Evolutionary conservation across 805 yeast species (phyloP), one percentile per base, ranked within the genome.

Genomic region (Yamadazyma paraphyllophila): DNA sequence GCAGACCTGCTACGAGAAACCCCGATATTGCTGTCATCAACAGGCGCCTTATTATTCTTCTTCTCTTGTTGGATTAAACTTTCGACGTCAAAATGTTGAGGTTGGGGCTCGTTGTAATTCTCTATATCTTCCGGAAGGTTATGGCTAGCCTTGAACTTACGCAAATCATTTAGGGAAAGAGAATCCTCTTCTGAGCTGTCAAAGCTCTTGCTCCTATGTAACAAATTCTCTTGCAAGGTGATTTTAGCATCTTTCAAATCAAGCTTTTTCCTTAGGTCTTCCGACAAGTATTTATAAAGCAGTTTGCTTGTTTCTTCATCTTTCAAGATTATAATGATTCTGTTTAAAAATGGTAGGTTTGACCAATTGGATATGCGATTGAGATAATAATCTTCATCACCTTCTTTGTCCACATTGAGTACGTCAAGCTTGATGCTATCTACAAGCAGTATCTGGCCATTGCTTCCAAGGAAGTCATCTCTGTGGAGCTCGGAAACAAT

Each of bases 311-410:
- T 56, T 1, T 36, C 42, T 29, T 61, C 70, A 20, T 58, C 57
- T 41, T 61, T 59, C 51, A 71, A 59, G n/a, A 71, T 67, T 39
- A 69, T 61, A 20, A 71, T 62, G n/a, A 67, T 58, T 27, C 76
- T 50, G 44, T 53, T 58, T 41, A 71, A 58, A 39, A 64, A 67
- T n/a, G 75, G 66, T 35, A 71, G 52, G 34, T 60, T 63, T 17
- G 71, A 62, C 74, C 74, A 71, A 52, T 66, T 58, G 35, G 54
- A 48, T 27, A 71, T 66, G 29, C 58, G 53, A 36, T 57, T 56
- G 26, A 65, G 43, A 35, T 43, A 61, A 45, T 57, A 61, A 35
- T 56, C 59, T 36, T 57, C 59, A 6, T 56, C 57, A 5, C 50
- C 54, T 4, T 53, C 47, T 9, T 52, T 36, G 6, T 48, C 47